Evolutionary conservation across 306 rosid genomes (phyloP), one percentile per base, ranked within the genome.

Genomic region (Cucurbita ficifolia): DNA sequence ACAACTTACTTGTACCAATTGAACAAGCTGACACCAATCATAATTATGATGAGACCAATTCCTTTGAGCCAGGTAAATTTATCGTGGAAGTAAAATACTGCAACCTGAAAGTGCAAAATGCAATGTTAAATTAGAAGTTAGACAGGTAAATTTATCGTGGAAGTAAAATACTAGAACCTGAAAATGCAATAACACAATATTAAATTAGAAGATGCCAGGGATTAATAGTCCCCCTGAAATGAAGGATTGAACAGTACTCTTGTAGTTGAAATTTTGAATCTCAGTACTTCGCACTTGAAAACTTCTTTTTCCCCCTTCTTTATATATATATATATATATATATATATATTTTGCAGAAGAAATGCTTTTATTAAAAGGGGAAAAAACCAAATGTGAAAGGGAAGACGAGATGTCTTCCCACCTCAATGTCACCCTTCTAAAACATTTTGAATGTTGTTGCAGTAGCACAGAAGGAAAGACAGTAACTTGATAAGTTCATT

Each of bases 1-100:
- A 74, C 63, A 75, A 88, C 98, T 87, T 89, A 94, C 99, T 94
- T 94, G 96, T 87, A 91, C 97, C 89, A 86, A 79, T 94, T 94
- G 84, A 94, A 94, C 83, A 94, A 84, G 80, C 97, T 43, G 77
- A 94, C 99, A 80, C 99, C 99, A 84, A 89, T 4, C 74, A 94
- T 91, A 68, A 94, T 94, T 62, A 80, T 79, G 76, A 86, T 49
- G 74, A 94, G 92, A 73, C 99, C 99, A 73, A 76, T 81, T 73
- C 95, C 99, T 82, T 94, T 94, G 82, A 90, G 75, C 95, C 87
- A 84, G 77, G 97, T 90, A 79, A 94, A 94, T 53, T 84, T 67
- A 62, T 94, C 99, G 17, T 87, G 96, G 65, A 94, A 94, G 86
- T 94, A 94, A 79, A 94, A 72, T 50, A 94, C 99, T 51, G 97